phyloP scores from a whole-genome alignment of 495 filamentous ascomycete genomes.

The Penicillium paxilli region DNA sequence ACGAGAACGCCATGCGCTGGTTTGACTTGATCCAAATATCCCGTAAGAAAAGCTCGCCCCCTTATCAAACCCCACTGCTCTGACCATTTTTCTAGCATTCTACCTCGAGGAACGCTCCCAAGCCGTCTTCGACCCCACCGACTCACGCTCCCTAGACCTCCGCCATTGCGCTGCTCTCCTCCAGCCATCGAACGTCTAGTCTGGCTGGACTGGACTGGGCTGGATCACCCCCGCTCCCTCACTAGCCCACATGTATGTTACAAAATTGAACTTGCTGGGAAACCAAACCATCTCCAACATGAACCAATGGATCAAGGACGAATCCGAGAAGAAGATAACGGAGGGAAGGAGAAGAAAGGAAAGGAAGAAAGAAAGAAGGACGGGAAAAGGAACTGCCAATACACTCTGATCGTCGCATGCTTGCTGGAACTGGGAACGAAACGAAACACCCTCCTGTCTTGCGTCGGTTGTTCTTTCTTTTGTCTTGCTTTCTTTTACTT shows the following conservation, averaged over 20 bases:
- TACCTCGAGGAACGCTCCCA: slow-evolving; percentile 47
- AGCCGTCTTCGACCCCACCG: slow-evolving; percentile 57
- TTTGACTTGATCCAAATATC: slow-evolving; percentile 62
- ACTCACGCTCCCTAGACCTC: slow-evolving; percentile 69
- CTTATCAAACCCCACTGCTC: neutral
- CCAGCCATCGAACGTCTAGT: slow-evolving; percentile 31
- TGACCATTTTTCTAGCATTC: slow-evolving; percentile 21
- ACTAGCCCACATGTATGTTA: neutral
- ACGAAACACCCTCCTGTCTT: neutral
- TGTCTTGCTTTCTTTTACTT: neutral
- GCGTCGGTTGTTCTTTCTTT: neutral
- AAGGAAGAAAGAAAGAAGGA: no score
- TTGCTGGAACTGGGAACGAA: no score
- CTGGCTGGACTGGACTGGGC: no score
- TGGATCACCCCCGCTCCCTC: neutral
- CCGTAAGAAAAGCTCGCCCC: slow-evolving; percentile 44
- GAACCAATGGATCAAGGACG: no score
- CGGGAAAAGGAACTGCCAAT: no score
- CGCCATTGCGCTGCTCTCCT: slow-evolving; percentile 64
- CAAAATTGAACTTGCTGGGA: no score
- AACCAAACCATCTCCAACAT: no score
- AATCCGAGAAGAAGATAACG: no score
- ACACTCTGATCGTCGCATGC: no score
- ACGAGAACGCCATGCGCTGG: slow-evolving; percentile 54
- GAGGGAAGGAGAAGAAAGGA: no score